These are phyloP conservation scores for Cercospora janseana DNA, from an alignment of 2,329 filamentous ascomycete species.

Conservation along the genomic window DNA sequence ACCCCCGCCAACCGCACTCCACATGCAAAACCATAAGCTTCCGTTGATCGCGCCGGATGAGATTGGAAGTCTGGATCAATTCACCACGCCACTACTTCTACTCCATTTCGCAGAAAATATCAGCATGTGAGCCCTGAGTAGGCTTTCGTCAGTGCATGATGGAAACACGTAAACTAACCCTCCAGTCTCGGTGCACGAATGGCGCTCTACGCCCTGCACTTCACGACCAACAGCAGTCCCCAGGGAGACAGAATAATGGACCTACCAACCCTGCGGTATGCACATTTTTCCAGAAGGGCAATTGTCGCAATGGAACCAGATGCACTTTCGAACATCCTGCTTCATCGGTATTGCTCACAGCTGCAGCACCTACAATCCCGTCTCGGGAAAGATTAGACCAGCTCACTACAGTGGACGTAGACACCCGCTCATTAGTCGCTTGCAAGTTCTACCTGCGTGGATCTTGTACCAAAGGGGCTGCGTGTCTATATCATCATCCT, in stretches of 20 bases:
- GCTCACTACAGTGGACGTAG: background rate
- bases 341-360: constrained; percentile 50
- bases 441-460: background rate
- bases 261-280: constrained; percentile 1
- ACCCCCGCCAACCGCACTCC: no score
- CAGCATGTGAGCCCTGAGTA: no score
- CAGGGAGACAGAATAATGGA: constrained; percentile 2
- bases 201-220: background rate
- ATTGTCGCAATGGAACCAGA: background rate
- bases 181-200: no score
- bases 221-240: constrained; percentile 1
- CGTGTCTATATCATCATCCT: constrained; percentile 2
- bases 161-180: no score
- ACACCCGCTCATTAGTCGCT: constrained; percentile 1
- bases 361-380: constrained; percentile 47
- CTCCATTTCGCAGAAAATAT: no score
- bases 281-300: constrained; percentile 9
- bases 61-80: no score
- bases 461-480: constrained; percentile 2
- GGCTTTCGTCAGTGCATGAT: no score
- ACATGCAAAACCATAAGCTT: no score
- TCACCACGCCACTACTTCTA: no score
- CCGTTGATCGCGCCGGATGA: no score
- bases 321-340: constrained; percentile 1
- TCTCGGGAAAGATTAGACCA: constrained; percentile 1